Conservation (phyloP, 345 rosid genomes). For the Camelina hispida region DNA sequence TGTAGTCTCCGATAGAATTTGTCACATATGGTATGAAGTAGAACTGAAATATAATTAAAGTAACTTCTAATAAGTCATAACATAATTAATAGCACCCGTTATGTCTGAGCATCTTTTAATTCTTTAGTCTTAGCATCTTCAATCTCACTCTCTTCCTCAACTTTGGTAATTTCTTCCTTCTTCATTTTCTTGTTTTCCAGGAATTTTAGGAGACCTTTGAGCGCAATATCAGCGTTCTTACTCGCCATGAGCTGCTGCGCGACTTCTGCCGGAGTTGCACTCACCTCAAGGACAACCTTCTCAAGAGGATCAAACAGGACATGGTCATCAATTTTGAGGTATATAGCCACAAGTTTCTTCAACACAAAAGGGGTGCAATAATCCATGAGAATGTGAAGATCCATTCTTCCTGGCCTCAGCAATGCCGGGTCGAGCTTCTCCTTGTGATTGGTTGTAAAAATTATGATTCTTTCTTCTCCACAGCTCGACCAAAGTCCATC, state of each 20-base stretch:
- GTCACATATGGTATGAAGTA: neutral
- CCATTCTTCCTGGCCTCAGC: slow-evolving; percentile 44
- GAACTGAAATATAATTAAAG: neutral
- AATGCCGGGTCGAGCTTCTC: slow-evolving; percentile 45
- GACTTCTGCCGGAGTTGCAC: slow-evolving; percentile 42
- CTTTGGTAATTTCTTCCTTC: slow-evolving; percentile 17
- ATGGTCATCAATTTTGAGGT: slow-evolving; percentile 36
- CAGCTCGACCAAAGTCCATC: slow-evolving; percentile 48
- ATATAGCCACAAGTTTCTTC: slow-evolving; percentile 42
- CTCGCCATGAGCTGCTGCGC: slow-evolving; percentile 47
- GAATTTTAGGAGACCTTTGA: slow-evolving; percentile 27
- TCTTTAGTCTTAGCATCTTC: slow-evolving; percentile 24
- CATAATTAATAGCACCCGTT: slow-evolving; percentile 1
- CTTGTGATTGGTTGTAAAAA: slow-evolving; percentile 46
- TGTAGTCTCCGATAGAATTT: slow-evolving; percentile 8
- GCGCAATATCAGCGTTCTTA: slow-evolving; percentile 30
- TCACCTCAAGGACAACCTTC: slow-evolving; percentile 35
- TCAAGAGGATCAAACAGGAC: slow-evolving; percentile 37
- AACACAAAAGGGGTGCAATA: slow-evolving; percentile 43
- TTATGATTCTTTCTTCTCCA: slow-evolving; percentile 46
- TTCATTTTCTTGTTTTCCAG: slow-evolving; percentile 27
- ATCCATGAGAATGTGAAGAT: slow-evolving; percentile 46
- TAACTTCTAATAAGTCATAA: slow-evolving; percentile 1
- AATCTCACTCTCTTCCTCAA: slow-evolving; percentile 36
- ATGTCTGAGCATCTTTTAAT: neutral